These are phyloP conservation scores for Cyathus olla DNA, from an alignment of 1,284 basidiomycete genomes.

Conservation along the genomic window DNA sequence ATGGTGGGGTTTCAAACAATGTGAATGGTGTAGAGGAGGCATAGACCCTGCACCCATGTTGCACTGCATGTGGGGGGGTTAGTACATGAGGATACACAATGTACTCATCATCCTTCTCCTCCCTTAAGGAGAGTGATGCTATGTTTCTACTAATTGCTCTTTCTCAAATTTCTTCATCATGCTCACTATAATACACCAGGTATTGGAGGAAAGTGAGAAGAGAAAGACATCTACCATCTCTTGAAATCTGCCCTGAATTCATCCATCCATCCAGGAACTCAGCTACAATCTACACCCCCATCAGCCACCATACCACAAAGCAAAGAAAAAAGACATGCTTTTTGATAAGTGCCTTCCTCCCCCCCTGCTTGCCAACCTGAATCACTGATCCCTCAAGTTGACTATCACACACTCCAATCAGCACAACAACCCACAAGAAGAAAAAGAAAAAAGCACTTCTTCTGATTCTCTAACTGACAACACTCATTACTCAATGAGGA, in stretches of 20 bases:
- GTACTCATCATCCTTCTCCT: too few relatives aligned
- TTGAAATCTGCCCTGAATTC: slow-evolving; percentile 68
- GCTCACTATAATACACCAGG: slow-evolving; percentile 61
- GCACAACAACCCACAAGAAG: slow-evolving; percentile 5
- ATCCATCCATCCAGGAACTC: slow-evolving; percentile 84
- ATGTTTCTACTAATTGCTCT: slow-evolving; percentile 62
- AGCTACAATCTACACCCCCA: slow-evolving; percentile 65
- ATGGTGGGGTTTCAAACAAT: too few relatives aligned
- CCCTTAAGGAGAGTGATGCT: too few relatives aligned
- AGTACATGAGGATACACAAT: too few relatives aligned
- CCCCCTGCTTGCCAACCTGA: slow-evolving; percentile 82
- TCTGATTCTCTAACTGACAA: slow-evolving; percentile 85
- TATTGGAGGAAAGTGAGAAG: neutral
- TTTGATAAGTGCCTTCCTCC: slow-evolving; percentile 84
- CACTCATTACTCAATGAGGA: slow-evolving; percentile 85
- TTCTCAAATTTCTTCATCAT: slow-evolving; percentile 83
- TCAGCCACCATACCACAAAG: neutral
- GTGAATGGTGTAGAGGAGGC: too few relatives aligned
- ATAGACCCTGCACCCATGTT: too few relatives aligned
- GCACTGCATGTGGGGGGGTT: too few relatives aligned
- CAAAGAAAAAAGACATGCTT: slow-evolving; percentile 47
- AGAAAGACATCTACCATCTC: slow-evolving; percentile 54
- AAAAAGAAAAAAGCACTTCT: slow-evolving; percentile 68
- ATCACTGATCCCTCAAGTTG: slow-evolving; percentile 72
- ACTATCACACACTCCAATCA: slow-evolving; percentile 45